Base-by-base conservation (phyloP, 2,329 filamentous ascomycete species). In the Apiospora phragmitis region DNA sequence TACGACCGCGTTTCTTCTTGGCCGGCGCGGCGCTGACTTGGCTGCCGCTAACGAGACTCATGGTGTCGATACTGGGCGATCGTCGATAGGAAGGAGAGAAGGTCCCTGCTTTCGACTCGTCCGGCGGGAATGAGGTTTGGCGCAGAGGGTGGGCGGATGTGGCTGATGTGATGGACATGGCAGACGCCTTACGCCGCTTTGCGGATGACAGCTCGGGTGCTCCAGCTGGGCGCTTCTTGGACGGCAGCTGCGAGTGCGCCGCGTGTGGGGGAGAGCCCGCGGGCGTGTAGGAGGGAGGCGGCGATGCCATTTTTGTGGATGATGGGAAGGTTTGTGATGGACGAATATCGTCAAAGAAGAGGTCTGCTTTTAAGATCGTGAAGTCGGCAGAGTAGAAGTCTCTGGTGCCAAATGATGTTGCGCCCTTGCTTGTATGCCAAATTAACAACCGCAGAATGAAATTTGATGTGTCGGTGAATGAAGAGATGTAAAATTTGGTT, bases 51-150 rank as follows among this genome's bases (percentile, higher is more conserved):
- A 91, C 87, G 62, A 90, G 83, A 47, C 88, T 90, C 70, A 85
- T 83, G 11, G 82, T 86, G 71, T 93, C 91, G 68, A 90, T 84
- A 1, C 90, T 92, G 0, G 92, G 92, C 0, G 91, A 93, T 21
- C 91, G 88, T 24, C 85, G 85, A 73, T 81, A 84, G 51, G 86
- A 87, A 0, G 88, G 86, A 2, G 88, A 89, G 29, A 85, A 81
- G 43, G 81, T 81, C 69, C 73, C 74, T 29, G 70, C 43, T 7
- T 74, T 71, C 0, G 76, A 72, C 71, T 89, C 84, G 71, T 90
- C 91, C 35, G 93, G 92, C 0, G 93, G 92, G 77, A 94, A 96
- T 0, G 93, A 94, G 5, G 94, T 95, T 77, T 94, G 92, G 49
- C 93, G 92, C 1, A 96, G 88, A 1, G 92, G 92, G 74, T 94